phyloP scores from a whole-genome alignment of 805 yeast genomes.

The Kodamaea leandrae region DNA sequence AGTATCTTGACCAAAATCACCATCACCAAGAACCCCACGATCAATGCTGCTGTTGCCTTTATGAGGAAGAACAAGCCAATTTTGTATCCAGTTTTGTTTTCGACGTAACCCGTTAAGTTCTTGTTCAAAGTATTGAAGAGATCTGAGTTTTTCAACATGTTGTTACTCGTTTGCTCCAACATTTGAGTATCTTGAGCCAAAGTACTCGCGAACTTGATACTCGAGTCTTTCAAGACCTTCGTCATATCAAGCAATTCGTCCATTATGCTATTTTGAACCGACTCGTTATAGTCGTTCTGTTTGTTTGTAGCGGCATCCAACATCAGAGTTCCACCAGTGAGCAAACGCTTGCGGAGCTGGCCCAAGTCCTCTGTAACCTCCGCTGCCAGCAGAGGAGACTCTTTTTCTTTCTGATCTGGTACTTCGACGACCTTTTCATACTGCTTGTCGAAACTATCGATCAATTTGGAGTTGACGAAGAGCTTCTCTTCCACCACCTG shows the following conservation, averaged over 20 bases:
- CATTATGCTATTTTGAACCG: conserved; percentile 48
- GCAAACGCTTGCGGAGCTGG: conserved; percentile 23
- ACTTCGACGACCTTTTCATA: conserved; percentile 1
- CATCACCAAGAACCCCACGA: conserved; percentile 30
- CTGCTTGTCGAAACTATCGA: conserved; percentile 11
- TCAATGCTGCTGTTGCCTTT: conserved; percentile 27
- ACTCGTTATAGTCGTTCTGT: conserved; percentile 39
- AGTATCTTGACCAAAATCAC: conserved; percentile 33
- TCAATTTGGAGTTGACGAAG: conserved; percentile 18
- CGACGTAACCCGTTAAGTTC: conserved; percentile 37
- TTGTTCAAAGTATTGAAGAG: conserved; percentile 32
- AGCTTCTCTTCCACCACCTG: conserved; percentile 20
- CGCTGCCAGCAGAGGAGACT: neutral
- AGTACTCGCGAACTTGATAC: conserved; percentile 31
- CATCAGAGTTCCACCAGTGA: conserved; percentile 21
- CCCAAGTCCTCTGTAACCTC: conserved; percentile 20
- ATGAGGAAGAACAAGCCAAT: conserved; percentile 38
- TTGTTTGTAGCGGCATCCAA: conserved; percentile 10
- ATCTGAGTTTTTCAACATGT: conserved; percentile 28
- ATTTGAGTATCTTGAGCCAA: conserved; percentile 25
- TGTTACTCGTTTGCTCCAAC: conserved; percentile 35
- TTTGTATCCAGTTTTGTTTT: conserved; percentile 40
- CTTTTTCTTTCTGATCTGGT: conserved; percentile 5
- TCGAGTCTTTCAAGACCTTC: conserved; percentile 44
- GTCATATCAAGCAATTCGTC: conserved; percentile 50